phyloP scores from a whole-genome alignment of 169 alveolate species.

The Plasmodium reichenowi region DNA sequence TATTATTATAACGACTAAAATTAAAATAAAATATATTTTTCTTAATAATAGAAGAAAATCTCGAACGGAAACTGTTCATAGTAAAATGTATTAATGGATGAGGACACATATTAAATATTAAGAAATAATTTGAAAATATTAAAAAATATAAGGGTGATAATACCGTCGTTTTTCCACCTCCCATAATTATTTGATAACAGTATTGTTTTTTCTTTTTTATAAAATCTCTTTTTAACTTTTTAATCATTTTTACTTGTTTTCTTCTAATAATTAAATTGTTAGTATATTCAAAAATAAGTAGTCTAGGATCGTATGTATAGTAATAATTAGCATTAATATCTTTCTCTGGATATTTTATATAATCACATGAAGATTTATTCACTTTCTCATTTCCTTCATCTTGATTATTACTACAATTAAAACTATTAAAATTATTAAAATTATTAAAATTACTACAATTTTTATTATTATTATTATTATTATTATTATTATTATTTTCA shows the following conservation, averaged over 20 bases:
- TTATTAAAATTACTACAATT: background rate
- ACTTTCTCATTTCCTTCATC: too few species aligned
- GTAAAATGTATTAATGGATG: slow-evolving; percentile 91
- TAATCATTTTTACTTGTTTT: slow-evolving; percentile 90
- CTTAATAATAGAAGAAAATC: slow-evolving; percentile 89
- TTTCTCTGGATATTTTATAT: background rate
- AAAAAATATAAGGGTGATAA: slow-evolving; percentile 82
- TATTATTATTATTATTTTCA: background rate
- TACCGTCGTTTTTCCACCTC: slow-evolving; percentile 95
- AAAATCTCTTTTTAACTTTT: slow-evolving; percentile 83
- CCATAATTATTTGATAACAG: slow-evolving; percentile 96
- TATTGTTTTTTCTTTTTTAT: slow-evolving; percentile 85
- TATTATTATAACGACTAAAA: slow-evolving; percentile 86
- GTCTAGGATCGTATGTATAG: slow-evolving; percentile 90
- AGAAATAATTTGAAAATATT: slow-evolving; percentile 79
- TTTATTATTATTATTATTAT: background rate
- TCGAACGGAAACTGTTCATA: slow-evolving; percentile 87
- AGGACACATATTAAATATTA: slow-evolving; percentile 90
- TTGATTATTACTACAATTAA: background rate
- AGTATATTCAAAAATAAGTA: slow-evolving; percentile 92
- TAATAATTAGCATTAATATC: slow-evolving; percentile 11
- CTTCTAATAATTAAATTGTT: slow-evolving; percentile 89
- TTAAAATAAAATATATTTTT: slow-evolving; percentile 87
- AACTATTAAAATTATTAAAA: background rate
- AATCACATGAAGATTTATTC: background rate